Evolutionary conservation across 768 basidiomycete genomes (phyloP).

Genomic region (Phanerochaete carnosa): DNA sequence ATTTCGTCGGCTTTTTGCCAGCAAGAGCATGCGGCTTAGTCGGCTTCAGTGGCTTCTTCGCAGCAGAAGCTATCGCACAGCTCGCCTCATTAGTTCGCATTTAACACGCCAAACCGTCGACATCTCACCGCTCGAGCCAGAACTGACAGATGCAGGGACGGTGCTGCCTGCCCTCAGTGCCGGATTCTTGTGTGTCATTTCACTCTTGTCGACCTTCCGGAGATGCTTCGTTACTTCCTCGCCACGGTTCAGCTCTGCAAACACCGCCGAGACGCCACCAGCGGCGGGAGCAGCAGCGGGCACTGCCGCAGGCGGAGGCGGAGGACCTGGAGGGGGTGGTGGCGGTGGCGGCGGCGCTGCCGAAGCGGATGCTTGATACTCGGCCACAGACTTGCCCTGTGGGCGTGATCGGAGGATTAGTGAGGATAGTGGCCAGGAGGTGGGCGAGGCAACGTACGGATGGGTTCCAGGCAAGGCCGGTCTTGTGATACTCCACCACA

Average conservation of each 20-base stretch:
- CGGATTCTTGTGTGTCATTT: slow-evolving; percentile 99
- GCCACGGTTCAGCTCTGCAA: slow-evolving; percentile 88
- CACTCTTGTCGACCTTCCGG: slow-evolving; percentile 91
- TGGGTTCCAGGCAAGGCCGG: slow-evolving; percentile 87
- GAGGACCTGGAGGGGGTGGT: slow-evolving; percentile 43
- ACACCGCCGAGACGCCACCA: slow-evolving; percentile 74
- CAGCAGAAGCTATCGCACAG: slow-evolving; percentile 12
- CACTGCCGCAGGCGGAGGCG: slow-evolving; percentile 36
- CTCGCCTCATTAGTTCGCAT: too few relatives aligned
- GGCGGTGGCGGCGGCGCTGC: slow-evolving; percentile 52
- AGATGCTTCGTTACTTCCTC: slow-evolving; percentile 87
- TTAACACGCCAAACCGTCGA: background rate
- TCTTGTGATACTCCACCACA: slow-evolving; percentile 79
- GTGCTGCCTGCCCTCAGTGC: slow-evolving; percentile 56
- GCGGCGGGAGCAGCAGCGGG: slow-evolving; percentile 30
- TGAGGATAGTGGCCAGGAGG: background rate
- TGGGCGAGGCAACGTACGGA: slow-evolving; percentile 45
- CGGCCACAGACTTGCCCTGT: slow-evolving; percentile 56
- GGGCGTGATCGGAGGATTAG: background rate
- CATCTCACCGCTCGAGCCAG: slow-evolving; percentile 14
- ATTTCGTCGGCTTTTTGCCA: slow-evolving; percentile 91
- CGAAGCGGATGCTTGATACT: slow-evolving; percentile 42
- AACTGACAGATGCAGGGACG: slow-evolving; percentile 40
- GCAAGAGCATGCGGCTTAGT: slow-evolving; percentile 79
- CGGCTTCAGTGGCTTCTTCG: slow-evolving; percentile 74